A percentile compares a stretch with the other conserved stretches of the same genome.
phyloP scores from a whole-genome alignment of 495 filamentous ascomycete species.

The Penicillium crystallinum region DNA sequence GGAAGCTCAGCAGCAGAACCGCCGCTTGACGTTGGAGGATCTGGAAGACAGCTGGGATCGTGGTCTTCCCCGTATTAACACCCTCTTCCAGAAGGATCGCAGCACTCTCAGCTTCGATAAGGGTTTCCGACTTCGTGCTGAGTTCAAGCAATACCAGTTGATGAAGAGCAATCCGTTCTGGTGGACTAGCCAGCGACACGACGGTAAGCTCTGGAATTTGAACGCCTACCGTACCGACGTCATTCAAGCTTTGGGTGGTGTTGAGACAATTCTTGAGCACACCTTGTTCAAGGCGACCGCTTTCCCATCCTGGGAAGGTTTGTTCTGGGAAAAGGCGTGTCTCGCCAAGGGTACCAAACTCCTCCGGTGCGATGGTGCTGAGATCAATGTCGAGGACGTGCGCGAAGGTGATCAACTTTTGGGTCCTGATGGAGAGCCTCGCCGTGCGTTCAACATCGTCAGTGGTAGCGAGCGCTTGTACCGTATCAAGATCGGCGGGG shows the following conservation, averaged over 20 bases:
- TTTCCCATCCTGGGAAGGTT: conserved; percentile 97
- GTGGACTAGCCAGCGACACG: conserved; percentile 98
- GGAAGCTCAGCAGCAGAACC: conserved; percentile 97
- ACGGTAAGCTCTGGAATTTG: conserved; percentile 98
- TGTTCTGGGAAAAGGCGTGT: conserved; percentile 93
- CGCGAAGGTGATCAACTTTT: conserved; percentile 44
- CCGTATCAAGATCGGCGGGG: conserved; percentile 31
- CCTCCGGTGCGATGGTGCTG: conserved; percentile 33
- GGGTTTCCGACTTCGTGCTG: conserved; percentile 89
- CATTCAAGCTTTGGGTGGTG: conserved; percentile 96
- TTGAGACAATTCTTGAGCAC: conserved; percentile 99
- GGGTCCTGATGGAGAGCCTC: conserved; percentile 42
- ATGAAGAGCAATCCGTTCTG: conserved; percentile 99
- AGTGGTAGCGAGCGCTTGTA: conserved; percentile 42
- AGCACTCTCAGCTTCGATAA: conserved; percentile 98
- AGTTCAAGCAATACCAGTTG: conserved; percentile 97
- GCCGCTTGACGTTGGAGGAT: conserved; percentile 91
- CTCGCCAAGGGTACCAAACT: conserved; percentile 37
- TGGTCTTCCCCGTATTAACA: conserved; percentile 97
- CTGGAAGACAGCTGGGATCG: conserved; percentile 99
- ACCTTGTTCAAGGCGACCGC: conserved; percentile 98
- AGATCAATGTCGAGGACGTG: conserved; percentile 45
- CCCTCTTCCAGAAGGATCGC: conserved; percentile 97
- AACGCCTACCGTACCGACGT: conserved; percentile 98
- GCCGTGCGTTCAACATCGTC: conserved; percentile 46